These are phyloP conservation scores for Diaporthe citri DNA, from an alignment of 2,329 filamentous ascomycete genomes.

Conservation along the genomic window DNA sequence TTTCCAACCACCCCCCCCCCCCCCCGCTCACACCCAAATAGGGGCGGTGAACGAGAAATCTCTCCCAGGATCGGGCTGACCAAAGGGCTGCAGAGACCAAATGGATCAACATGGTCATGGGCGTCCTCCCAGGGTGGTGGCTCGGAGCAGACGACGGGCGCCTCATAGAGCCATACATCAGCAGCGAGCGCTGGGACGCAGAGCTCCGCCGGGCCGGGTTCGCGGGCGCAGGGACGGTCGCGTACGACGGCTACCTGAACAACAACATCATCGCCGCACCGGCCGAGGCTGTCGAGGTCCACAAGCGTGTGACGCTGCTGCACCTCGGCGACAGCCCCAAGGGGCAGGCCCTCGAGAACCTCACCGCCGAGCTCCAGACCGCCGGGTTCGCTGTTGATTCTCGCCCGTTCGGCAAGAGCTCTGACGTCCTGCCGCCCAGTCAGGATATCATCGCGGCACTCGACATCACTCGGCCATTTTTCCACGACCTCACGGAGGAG, in stretches of 20 bases:
- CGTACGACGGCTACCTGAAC: constrained; percentile 34
- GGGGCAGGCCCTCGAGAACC: not conserved
- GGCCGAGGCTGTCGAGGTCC: not conserved
- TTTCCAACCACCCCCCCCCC: no score
- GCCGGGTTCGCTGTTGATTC: constrained; percentile 5
- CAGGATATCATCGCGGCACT: not conserved
- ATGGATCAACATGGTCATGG: constrained; percentile 29
- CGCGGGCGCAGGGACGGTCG: constrained; percentile 25
- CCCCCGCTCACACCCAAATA: no score
- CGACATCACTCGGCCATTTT: not conserved
- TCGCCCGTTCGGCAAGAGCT: constrained; percentile 46
- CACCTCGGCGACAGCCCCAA: not conserved
- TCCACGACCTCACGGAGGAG: not conserved
- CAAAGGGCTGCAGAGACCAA: not conserved
- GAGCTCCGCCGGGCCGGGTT: constrained; percentile 40
- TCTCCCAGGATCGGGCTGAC: not conserved
- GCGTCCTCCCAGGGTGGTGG: constrained; percentile 35
- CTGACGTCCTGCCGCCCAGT: not conserved
- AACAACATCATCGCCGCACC: not conserved
- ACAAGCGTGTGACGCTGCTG: not conserved
- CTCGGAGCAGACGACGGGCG: constrained; percentile 1
- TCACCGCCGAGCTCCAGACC: not conserved
- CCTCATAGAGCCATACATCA: constrained; percentile 33
- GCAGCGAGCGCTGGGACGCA: constrained; percentile 38
- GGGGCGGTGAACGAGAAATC: not conserved